Base-by-base conservation (phyloP, 306 rosid genomes). In the Bauhinia variegata region DNA sequence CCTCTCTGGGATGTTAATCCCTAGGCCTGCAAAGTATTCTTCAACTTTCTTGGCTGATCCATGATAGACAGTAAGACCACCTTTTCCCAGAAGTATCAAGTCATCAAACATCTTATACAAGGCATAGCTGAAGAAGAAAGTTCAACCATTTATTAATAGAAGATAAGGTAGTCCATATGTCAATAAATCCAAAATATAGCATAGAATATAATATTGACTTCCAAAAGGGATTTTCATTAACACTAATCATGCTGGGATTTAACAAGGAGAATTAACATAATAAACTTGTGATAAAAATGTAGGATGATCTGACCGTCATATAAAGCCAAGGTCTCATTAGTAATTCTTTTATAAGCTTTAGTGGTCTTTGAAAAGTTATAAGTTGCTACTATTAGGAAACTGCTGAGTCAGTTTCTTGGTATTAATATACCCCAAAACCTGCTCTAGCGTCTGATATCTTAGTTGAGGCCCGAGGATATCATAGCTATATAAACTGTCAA, bases 101-200 rank as follows among this genome's bases (percentile, higher is more conserved):
- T 93, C 99, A 47, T 93, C 99, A 73, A 93, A 93, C 99, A 93
- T 93, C 79, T 86, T 86, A 96, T 76, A 93, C 86, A 93, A 85
- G 58, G 91, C 86, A 77, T 88, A 90, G 82, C 98, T 92, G 96
- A 80, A 78, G 54, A 59, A 80, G 30, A 74, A 64, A 60, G 39
- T 18, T 43, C 44, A 67, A 42, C 54, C 58, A 56, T 73, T 57
- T 75, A 64, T 76, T 48, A 68, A 68, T 68, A 15, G 37, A 54
- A 15, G 7, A 60, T 41, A 37, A 42, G 67, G 47, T 31, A 70
- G 53, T 48, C 9, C 19, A 13, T 61, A 11, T 46, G 50, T 30
- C 52, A 65, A 18, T 15, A 60, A 36, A 34, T 53, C 17, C 11
- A 34, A 47, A 71, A 52, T 37, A 63, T 2, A 34, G 23, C 23